Percentiles rank a stretch among this genome's conserved stretches.
Evolutionary conservation across 805 yeast genomes (phyloP).

Genomic region (Tetrapisispora phaffii): DNA sequence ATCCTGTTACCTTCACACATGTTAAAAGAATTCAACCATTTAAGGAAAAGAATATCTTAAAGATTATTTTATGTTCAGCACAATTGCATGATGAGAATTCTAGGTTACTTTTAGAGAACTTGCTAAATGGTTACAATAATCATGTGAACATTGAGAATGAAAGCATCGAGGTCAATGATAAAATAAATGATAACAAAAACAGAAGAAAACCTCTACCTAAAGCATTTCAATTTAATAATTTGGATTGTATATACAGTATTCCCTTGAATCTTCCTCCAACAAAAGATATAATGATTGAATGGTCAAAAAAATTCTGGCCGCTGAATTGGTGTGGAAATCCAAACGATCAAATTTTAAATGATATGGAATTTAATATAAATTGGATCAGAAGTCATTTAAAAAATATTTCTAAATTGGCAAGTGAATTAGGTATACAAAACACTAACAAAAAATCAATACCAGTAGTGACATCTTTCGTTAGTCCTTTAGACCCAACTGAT

Average conservation of each 20-base stretch:
- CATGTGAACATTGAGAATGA: too few species aligned
- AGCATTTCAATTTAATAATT: conserved; percentile 13
- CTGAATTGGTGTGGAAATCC: conserved; percentile 92
- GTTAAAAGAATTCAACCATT: conserved; percentile 47
- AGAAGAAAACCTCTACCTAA: background rate
- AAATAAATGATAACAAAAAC: background rate
- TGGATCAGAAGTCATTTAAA: conserved; percentile 31
- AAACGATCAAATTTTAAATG: conserved; percentile 55
- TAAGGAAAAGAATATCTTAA: conserved; percentile 5
- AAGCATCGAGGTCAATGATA: background rate
- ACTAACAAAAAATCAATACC: conserved; percentile 29
- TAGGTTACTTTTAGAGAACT: conserved; percentile 12
- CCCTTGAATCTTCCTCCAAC: conserved; percentile 62
- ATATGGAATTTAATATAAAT: conserved; percentile 40
- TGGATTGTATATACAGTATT: conserved; percentile 28
- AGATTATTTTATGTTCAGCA: conserved; percentile 40
- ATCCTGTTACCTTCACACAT: conserved; percentile 25
- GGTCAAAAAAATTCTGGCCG: conserved; percentile 78
- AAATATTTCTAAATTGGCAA: conserved; percentile 19
- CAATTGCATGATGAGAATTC: conserved; percentile 25
- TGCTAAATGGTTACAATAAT: conserved; percentile 7
- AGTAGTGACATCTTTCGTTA: conserved; percentile 53
- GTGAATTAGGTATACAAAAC: conserved; percentile 7
- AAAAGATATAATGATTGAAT: conserved; percentile 50
- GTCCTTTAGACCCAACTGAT: conserved; percentile 38